Evolutionary conservation across 139 green algal genomes (phyloP).

Genomic region (Chlorella ohadii): DNA sequence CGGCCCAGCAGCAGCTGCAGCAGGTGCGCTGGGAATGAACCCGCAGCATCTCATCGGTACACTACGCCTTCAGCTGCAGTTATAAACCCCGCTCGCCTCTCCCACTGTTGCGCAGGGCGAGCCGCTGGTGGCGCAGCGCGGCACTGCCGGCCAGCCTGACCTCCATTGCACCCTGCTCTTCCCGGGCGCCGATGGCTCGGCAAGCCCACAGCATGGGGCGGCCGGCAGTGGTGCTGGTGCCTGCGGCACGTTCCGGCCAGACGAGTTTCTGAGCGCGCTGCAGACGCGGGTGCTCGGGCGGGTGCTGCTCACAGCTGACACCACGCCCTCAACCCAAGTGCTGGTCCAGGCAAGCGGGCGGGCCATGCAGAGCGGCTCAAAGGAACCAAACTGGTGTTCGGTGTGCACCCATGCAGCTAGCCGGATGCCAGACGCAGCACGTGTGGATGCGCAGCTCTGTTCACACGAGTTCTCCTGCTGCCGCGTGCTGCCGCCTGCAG

Average conservation of each 20-base stretch:
- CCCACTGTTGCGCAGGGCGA: background rate
- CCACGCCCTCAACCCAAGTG: constrained; percentile 69
- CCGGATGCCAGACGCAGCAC: no score
- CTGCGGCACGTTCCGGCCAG: constrained; percentile 38
- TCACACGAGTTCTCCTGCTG: no score
- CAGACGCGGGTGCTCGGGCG: constrained; percentile 46
- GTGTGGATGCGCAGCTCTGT: no score
- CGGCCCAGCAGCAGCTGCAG: background rate
- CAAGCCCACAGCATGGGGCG: background rate
- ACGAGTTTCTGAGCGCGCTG: constrained; percentile 37
- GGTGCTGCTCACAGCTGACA: constrained; percentile 50
- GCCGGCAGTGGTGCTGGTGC: no score
- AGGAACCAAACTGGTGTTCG: no score
- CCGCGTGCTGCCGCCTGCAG: constrained; percentile 43
- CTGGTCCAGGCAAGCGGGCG: constrained; percentile 43
- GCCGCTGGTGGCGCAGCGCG: constrained; percentile 5
- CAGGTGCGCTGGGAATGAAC: background rate
- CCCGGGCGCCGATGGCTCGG: background rate
- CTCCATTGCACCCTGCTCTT: constrained; percentile 17
- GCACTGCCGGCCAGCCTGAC: background rate
- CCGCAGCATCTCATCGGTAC: no score
- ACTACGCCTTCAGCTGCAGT: no score
- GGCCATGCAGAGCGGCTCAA: no score
- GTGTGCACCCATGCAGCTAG: no score
- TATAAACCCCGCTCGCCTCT: background rate